Percentiles rank a stretch among this genome's conserved stretches.
These are phyloP conservation scores for Aspergillus flavus DNA, from an alignment of 2,329 filamentous ascomycete species.

Conservation along the genomic window DNA sequence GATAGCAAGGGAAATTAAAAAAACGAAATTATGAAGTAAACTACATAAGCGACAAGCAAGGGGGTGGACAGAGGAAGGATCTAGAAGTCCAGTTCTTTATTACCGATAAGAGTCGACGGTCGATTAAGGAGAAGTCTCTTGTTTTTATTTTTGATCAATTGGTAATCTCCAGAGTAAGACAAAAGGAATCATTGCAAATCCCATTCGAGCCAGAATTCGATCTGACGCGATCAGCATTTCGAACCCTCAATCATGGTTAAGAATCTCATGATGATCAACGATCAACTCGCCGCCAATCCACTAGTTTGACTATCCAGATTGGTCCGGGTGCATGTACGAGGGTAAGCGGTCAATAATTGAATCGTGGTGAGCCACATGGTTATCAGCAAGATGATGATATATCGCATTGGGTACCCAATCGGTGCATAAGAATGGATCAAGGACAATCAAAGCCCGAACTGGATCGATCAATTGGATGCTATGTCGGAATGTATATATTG, in stretches of 20 bases:
- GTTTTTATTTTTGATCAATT: not conserved
- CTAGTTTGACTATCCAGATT: not conserved
- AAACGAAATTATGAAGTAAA: not conserved
- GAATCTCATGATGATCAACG: constrained; percentile 9
- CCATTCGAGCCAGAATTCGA: not conserved
- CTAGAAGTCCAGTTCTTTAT: constrained; percentile 5
- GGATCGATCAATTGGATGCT: not conserved
- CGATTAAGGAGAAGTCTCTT: not conserved
- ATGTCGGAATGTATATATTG: not conserved
- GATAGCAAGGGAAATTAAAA: not conserved
- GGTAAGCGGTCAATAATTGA: constrained; percentile 13
- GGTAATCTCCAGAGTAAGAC: not conserved
- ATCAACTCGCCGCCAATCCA: constrained; percentile 17
- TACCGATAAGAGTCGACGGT: not conserved
- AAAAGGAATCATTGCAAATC: not conserved
- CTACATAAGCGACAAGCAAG: not conserved
- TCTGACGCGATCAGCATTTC: not conserved
- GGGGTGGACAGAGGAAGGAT: constrained; percentile 3
- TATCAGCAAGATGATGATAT: constrained; percentile 5
- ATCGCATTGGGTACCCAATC: not conserved
- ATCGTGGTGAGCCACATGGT: constrained; percentile 14
- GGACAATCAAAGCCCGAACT: not conserved
- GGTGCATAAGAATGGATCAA: not conserved
- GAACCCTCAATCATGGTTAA: not conserved
- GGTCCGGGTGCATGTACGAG: constrained; percentile 3